Conservation (phyloP, 1,139 yeast genomes). For the Suhomyces terraborum region DNA sequence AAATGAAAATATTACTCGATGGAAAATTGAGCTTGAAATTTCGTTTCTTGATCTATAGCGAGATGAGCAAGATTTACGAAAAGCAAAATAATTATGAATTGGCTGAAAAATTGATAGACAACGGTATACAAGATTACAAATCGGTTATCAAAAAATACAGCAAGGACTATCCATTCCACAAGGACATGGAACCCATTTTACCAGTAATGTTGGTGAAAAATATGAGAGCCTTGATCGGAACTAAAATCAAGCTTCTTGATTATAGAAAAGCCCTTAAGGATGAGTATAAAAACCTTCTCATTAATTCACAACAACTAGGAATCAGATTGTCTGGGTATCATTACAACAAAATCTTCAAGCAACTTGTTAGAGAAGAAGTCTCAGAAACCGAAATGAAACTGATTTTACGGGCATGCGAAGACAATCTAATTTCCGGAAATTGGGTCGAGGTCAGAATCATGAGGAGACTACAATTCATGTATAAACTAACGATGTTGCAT, state of each 20-base stretch:
- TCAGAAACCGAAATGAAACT: slow-evolving; percentile 17
- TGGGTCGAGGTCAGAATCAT: slow-evolving; percentile 30
- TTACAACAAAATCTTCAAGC: slow-evolving; percentile 21
- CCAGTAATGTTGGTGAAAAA: slow-evolving; percentile 26
- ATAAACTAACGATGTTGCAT: slow-evolving; percentile 27
- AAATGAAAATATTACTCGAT: slow-evolving; percentile 28
- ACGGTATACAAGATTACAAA: slow-evolving; percentile 30
- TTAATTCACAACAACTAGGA: slow-evolving; percentile 1
- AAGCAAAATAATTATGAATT: slow-evolving; percentile 25
- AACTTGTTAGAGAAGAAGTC: slow-evolving; percentile 16
- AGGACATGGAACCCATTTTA: slow-evolving; percentile 16
- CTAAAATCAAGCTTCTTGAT: slow-evolving; percentile 19
- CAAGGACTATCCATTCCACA: slow-evolving; percentile 22
- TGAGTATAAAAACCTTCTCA: slow-evolving; percentile 13
- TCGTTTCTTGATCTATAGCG: slow-evolving; percentile 28
- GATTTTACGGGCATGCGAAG: slow-evolving; percentile 31
- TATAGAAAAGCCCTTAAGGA: neutral
- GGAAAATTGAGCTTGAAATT: slow-evolving; percentile 27
- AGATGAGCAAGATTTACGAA: slow-evolving; percentile 33
- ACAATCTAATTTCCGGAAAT: slow-evolving; percentile 33
- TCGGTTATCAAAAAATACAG: slow-evolving; percentile 19
- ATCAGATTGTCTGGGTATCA: slow-evolving; percentile 25
- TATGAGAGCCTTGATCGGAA: slow-evolving; percentile 22
- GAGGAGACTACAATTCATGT: slow-evolving; percentile 28
- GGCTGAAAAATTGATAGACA: slow-evolving; percentile 27